Conservation (phyloP, 2,329 filamentous ascomycete genomes). For the Cladosporium sp. region DNA sequence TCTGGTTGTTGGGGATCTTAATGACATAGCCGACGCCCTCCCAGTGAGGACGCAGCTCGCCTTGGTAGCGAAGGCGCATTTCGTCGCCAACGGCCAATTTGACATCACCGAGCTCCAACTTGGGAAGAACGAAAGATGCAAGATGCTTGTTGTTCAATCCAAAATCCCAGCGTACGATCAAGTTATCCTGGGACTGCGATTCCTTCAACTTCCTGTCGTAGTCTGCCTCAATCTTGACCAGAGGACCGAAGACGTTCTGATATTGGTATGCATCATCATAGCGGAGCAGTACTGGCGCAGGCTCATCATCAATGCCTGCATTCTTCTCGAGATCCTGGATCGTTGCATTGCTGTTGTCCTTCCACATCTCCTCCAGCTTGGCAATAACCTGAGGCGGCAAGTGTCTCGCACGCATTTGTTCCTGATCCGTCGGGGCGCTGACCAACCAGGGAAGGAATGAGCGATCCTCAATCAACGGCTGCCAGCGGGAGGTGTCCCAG, state of each 20-base stretch:
- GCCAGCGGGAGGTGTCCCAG: conserved; percentile 97
- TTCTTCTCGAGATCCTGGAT: conserved; percentile 89
- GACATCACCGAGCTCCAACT: conserved; percentile 95
- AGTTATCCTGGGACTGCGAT: conserved; percentile 92
- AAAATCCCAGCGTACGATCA: conserved; percentile 90
- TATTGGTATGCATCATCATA: conserved; percentile 99
- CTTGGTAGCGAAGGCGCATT: conserved; percentile 95
- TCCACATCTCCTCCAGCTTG: conserved; percentile 97
- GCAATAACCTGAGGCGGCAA: conserved; percentile 91
- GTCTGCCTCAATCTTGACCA: conserved; percentile 98
- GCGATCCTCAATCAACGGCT: conserved; percentile 93
- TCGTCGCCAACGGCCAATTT: conserved; percentile 97
- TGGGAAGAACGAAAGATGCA: conserved; percentile 91
- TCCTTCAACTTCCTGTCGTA: conserved; percentile 99
- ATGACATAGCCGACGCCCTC: conserved; percentile 98
- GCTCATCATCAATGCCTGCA: conserved; percentile 88
- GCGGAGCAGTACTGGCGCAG: conserved; percentile 82
- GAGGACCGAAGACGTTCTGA: conserved; percentile 94
- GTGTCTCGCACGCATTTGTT: conserved; percentile 92
- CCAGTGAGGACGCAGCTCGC: conserved; percentile 87
- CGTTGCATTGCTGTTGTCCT: conserved; percentile 84
- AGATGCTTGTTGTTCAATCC: conserved; percentile 97
- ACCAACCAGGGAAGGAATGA: conserved; percentile 95
- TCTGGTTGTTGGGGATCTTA: conserved; percentile 99
- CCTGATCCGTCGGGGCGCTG: conserved; percentile 79